Base-by-base conservation (phyloP, 2,329 filamentous ascomycete species). In the Xylaria sp. region DNA sequence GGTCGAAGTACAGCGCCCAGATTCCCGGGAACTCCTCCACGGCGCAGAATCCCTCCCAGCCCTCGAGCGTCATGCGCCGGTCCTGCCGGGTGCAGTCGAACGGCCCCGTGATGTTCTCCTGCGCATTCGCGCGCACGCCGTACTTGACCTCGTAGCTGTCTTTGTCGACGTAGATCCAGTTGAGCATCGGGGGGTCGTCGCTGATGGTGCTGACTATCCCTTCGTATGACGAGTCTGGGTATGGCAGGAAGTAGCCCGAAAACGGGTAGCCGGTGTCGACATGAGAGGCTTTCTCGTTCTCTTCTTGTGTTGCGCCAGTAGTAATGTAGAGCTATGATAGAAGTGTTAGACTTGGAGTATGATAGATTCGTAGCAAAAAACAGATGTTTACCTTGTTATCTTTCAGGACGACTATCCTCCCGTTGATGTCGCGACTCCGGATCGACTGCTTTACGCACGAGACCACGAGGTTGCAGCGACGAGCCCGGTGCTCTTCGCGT, bases 201-300 rank as follows among this genome's bases (percentile, higher is more conserved):
- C 72, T 76, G 38, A 80, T 79, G 8, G 76, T 79, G 44, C 74
- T 78, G 22, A 80, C 77, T 2, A 80, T 66, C 3, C 78, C 78
- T 37, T 77, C 72, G 40, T 75, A 72, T 21, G 67, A 54, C n/a
- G 72, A 59, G n/a, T 81, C 81, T 2, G 82, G 81, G 58, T 84
- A 84, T 1, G 81, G 80, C 19, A 84, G 70, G 59, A 76, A 84
- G 62, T 85, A 84, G 21, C 82, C 82, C 2, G 79, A 74, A 61
- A 82, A 84, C 0, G 77, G 76, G 63, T 84, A 80, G 2, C 79
- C 76, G 46, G 71, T 69, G 1, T 43, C 52, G 57, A 64, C 48
- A 65, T 57, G 48, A 61, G 63, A 42, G 54, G 62, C 29, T 66
- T 56, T 48, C 60, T 50, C 60, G 18, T 63, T 59, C 29, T 63